Conservation (phyloP, 352 stramenopile species). For the Phytopythium vexans region DNA sequence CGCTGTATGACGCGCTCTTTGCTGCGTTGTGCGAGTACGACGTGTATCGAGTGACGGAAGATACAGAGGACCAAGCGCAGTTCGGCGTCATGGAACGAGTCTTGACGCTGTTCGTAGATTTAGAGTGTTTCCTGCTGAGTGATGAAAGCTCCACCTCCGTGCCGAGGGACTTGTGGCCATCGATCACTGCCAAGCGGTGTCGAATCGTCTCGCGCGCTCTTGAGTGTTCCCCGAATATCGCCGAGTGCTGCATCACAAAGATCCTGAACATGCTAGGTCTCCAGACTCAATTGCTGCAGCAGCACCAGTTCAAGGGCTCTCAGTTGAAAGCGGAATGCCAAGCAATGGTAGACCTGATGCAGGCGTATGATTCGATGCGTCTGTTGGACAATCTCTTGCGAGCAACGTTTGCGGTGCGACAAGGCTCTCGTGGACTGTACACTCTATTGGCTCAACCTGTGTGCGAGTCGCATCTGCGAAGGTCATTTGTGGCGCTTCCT, state of each 20-base stretch:
- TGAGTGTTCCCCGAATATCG: conserved; percentile 71
- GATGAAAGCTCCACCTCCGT: conserved; percentile 12
- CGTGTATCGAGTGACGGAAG: conserved; percentile 84
- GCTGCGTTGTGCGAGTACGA: conserved; percentile 59
- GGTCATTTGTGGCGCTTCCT: conserved; percentile 67
- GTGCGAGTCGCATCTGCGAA: conserved; percentile 52
- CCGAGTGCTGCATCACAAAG: conserved; percentile 51
- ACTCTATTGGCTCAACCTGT: conserved; percentile 35
- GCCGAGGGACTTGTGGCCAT: conserved; percentile 9
- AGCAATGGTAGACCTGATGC: conserved; percentile 55
- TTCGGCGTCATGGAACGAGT: conserved; percentile 80
- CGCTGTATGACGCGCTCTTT: conserved; percentile 62
- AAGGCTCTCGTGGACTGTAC: conserved; percentile 39
- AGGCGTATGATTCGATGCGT: conserved; percentile 84
- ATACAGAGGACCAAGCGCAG: conserved; percentile 77
- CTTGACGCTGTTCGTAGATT: conserved; percentile 28
- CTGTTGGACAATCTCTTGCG: conserved; percentile 62
- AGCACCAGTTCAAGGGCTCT: background rate
- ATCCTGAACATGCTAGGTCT: conserved; percentile 62
- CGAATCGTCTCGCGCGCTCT: conserved; percentile 58
- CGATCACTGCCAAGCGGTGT: conserved; percentile 26
- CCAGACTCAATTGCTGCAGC: conserved; percentile 12
- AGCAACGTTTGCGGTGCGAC: conserved; percentile 27
- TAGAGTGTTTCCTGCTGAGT: background rate
- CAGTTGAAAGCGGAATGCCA: conserved; percentile 20